A percentile compares a stretch with the other conserved stretches of the same genome.
Conservation (phyloP, 2,329 filamentous ascomycete species). For the Cercospora janseana region DNA sequence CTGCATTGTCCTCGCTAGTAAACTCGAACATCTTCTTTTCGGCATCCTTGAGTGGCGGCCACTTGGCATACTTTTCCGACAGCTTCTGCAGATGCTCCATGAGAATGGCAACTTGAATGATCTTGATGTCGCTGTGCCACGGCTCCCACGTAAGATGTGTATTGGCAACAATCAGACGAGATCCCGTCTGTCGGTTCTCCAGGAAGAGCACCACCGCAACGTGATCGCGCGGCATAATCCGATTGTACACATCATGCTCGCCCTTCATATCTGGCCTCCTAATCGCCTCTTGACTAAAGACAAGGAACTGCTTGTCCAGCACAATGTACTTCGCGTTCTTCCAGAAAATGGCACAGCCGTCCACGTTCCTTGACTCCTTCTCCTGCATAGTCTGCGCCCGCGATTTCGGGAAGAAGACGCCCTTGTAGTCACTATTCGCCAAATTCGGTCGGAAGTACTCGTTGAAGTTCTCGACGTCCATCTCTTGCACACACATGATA, state of each 20-base stretch:
- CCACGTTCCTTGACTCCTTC: slow-evolving; percentile 82
- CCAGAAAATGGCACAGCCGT: slow-evolving; percentile 96
- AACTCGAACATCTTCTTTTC: slow-evolving; percentile 64
- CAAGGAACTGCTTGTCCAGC: slow-evolving; percentile 89
- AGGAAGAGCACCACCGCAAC: slow-evolving; percentile 91
- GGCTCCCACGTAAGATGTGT: slow-evolving; percentile 96
- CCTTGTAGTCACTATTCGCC: slow-evolving; percentile 85
- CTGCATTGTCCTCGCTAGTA: slow-evolving; percentile 49
- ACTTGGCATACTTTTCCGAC: slow-evolving; percentile 78
- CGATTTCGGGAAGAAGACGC: slow-evolving; percentile 87
- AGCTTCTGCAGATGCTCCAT: slow-evolving; percentile 89
- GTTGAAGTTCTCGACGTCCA: slow-evolving; percentile 87
- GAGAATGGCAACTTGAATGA: slow-evolving; percentile 91
- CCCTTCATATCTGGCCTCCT: slow-evolving; percentile 96
- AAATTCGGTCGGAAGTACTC: slow-evolving; percentile 86
- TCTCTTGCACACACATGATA: slow-evolving; percentile 89
- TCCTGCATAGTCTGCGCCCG: slow-evolving; percentile 89
- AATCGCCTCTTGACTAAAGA: slow-evolving; percentile 88
- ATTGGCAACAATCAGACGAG: slow-evolving; percentile 87
- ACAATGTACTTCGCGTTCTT: slow-evolving; percentile 92
- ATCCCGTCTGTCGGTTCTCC: slow-evolving; percentile 87
- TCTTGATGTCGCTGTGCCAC: slow-evolving; percentile 85
- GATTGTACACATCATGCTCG: slow-evolving; percentile 95
- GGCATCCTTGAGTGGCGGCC: slow-evolving; percentile 64
- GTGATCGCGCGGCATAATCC: slow-evolving; percentile 97